A percentile compares a stretch with the other conserved stretches of the same genome.
These are phyloP conservation scores for Citropsis articulata DNA, from an alignment of 345 rosid species.

Conservation along the genomic window DNA sequence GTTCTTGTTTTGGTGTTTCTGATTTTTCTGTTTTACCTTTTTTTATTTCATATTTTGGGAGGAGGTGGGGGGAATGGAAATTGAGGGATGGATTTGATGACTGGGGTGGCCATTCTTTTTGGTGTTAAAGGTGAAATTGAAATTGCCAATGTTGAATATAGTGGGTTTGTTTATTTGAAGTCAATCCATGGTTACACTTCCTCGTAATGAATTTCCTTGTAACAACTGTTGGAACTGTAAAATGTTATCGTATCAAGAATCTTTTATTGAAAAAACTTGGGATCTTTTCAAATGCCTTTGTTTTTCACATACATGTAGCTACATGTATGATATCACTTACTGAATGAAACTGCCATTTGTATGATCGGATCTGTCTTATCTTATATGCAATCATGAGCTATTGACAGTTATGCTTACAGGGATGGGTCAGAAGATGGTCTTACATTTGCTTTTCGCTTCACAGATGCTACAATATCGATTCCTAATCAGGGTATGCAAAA, in stretches of 20 bases:
- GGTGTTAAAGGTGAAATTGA: no score
- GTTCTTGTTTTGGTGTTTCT: not conserved
- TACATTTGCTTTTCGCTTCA: slow-evolving; percentile 93
- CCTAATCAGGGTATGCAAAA: slow-evolving; percentile 82
- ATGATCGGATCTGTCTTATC: not conserved
- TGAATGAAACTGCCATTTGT: not conserved
- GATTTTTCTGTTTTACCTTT: no score
- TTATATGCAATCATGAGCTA: slow-evolving; percentile 20
- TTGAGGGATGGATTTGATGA: no score
- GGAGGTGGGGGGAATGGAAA: no score
- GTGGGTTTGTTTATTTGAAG: not conserved
- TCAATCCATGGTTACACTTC: not conserved
- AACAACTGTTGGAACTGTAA: not conserved
- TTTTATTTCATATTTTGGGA: no score
- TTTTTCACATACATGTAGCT: not conserved
- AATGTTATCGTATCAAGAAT: not conserved
- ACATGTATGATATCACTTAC: not conserved
- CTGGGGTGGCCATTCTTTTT: no score
- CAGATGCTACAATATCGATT: slow-evolving; percentile 70
- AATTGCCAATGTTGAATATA: no score
- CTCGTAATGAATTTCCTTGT: not conserved
- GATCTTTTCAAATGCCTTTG: not conserved
- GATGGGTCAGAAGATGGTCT: slow-evolving; percentile 89
- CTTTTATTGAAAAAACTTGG: no score
- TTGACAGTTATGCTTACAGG: slow-evolving; percentile 47